A percentile compares a stretch with the other conserved stretches of the same genome.
Conservation (phyloP, 306 rosid genomes). For the Canavalia ensiformis region DNA sequence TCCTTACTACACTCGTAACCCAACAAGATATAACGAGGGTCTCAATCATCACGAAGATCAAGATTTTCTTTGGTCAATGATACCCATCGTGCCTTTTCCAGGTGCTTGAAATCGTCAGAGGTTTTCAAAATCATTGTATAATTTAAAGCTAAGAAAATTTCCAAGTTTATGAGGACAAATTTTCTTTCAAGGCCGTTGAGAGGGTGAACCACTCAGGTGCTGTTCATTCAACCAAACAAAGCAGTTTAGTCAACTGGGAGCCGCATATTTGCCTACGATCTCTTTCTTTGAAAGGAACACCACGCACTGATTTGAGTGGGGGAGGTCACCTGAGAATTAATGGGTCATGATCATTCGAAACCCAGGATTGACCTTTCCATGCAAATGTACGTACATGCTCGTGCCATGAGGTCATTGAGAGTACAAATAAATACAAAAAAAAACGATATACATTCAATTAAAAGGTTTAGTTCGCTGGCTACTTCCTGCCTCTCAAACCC, state of each 20-base stretch:
- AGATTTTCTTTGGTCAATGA: conserved; percentile 97
- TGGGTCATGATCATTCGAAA: no score
- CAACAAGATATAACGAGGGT: conserved; percentile 90
- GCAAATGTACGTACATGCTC: no score
- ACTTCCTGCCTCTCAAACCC: no score
- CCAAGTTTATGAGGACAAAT: conserved; percentile 95
- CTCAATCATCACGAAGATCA: conserved; percentile 83
- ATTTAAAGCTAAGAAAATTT: conserved; percentile 96
- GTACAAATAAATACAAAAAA: no score
- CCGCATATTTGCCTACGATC: conserved; percentile 80
- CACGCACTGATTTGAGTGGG: conserved; percentile 85
- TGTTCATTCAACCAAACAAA: conserved; percentile 91
- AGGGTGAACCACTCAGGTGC: conserved; percentile 98
- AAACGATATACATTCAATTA: no score
- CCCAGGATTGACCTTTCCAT: no score
- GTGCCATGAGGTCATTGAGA: no score
- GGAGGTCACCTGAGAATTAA: no score
- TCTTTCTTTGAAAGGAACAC: conserved; percentile 87
- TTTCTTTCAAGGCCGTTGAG: conserved; percentile 98
- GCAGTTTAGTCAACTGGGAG: conserved; percentile 84
- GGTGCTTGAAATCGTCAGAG: conserved; percentile 92
- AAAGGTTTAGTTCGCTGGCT: no score
- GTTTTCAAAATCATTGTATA: conserved; percentile 79
- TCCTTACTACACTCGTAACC: conserved; percentile 94
- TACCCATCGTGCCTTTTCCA: conserved; percentile 94